phyloP scores from a whole-genome alignment of 208 protist species.

The Leishmania arabica region DNA sequence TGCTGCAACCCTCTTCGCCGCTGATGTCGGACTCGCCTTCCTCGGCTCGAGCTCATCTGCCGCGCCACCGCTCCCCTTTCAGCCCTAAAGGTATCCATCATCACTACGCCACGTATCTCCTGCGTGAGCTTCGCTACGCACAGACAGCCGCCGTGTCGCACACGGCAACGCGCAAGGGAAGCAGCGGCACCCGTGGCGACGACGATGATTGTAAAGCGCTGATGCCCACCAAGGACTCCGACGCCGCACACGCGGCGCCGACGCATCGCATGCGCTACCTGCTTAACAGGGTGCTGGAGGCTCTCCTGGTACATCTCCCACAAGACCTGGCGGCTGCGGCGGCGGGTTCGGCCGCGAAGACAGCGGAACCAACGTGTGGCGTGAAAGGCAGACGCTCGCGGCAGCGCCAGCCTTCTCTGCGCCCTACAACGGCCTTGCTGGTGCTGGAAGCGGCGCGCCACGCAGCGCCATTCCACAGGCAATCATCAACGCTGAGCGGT shows the following conservation, averaged over 20 bases:
- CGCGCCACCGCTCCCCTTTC: slow-evolving; percentile 5
- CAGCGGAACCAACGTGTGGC: not conserved
- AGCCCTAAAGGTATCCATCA: slow-evolving; percentile 19
- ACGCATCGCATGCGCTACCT: slow-evolving; percentile 6
- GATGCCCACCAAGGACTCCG: not conserved
- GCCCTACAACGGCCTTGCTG: slow-evolving; percentile 24
- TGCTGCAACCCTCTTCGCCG: not conserved
- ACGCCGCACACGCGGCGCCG: not conserved
- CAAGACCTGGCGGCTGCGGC: slow-evolving; percentile 2
- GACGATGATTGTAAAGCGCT: not conserved
- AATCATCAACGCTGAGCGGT: not conserved
- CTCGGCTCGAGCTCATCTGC: not conserved
- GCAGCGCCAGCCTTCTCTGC: not conserved
- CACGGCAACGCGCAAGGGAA: not conserved
- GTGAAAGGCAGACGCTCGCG: not conserved
- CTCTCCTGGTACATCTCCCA: slow-evolving; percentile 36
- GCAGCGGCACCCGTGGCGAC: not conserved
- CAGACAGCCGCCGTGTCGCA: not conserved
- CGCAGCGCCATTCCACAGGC: not conserved
- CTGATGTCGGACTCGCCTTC: not conserved
- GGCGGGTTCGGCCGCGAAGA: not conserved
- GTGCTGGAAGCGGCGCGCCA: slow-evolving; percentile 25
- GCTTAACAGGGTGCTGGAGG: slow-evolving; percentile 21
- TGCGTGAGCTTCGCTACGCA: not conserved
- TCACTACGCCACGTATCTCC: slow-evolving; percentile 12